phyloP scores from a whole-genome alignment of 2,329 filamentous ascomycete genomes.

The Ambrosiella beaveri region DNA sequence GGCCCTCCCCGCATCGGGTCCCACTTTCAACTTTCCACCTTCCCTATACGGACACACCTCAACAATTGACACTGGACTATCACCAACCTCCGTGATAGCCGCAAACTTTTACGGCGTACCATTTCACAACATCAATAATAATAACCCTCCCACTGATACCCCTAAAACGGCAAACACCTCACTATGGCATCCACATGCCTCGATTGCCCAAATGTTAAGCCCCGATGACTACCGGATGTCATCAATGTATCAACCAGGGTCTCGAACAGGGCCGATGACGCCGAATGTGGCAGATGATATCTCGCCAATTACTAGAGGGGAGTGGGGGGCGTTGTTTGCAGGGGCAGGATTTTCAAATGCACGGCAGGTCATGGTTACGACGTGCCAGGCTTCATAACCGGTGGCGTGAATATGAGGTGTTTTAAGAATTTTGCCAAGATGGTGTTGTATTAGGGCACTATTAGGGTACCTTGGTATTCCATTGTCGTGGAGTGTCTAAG shows the following conservation, averaged over 20 bases:
- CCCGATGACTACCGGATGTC: slow-evolving; percentile 4
- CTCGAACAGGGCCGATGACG: slow-evolving; percentile 31
- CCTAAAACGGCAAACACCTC: background rate
- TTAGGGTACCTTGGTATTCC: background rate
- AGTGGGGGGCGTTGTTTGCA: slow-evolving; percentile 38
- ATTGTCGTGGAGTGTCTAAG: background rate
- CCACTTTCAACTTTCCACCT: background rate
- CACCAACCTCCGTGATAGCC: slow-evolving; percentile 10
- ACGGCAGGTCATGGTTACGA: background rate
- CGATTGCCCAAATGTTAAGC: slow-evolving; percentile 10
- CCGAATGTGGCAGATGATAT: slow-evolving; percentile 45
- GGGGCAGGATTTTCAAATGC: background rate
- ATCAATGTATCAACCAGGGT: background rate
- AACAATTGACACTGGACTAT: background rate
- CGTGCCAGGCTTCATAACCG: background rate
- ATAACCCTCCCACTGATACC: background rate
- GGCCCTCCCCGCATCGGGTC: background rate
- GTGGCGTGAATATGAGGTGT: background rate
- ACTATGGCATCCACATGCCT: slow-evolving; percentile 5
- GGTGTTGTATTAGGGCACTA: background rate
- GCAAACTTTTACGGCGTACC: slow-evolving; percentile 7
- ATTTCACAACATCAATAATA: background rate
- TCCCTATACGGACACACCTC: background rate
- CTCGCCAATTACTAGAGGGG: slow-evolving; percentile 42
- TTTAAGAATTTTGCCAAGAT: background rate